Conservation (phyloP, 768 basidiomycete species). For the Sporobolomyces roseus region DNA sequence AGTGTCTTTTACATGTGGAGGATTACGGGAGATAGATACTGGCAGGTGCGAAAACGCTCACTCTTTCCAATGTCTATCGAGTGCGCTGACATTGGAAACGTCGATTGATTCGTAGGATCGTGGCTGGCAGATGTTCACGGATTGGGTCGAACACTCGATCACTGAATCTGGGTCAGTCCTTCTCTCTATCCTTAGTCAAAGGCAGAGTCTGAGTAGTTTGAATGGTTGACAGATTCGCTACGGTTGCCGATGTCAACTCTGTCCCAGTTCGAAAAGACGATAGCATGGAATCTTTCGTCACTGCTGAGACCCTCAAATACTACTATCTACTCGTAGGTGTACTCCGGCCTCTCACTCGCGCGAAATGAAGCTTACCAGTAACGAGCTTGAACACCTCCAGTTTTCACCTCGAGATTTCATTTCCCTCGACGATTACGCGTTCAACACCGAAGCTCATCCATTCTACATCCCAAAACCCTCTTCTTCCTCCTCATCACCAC, state of each 20-base stretch:
- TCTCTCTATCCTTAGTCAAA: background rate
- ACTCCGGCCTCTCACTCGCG: slow-evolving; percentile 55
- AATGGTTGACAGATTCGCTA: slow-evolving; percentile 9
- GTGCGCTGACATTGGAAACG: no score
- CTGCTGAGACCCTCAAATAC: slow-evolving; percentile 43
- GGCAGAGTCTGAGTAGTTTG: background rate
- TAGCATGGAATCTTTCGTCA: slow-evolving; percentile 37
- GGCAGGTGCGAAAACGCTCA: no score
- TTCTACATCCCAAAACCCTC: slow-evolving; percentile 59
- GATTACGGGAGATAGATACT: slow-evolving; percentile 51
- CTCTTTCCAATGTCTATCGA: no score
- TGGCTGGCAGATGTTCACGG: slow-evolving; percentile 53
- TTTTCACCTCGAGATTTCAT: slow-evolving; percentile 64
- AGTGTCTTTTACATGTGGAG: slow-evolving; percentile 50
- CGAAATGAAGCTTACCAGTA: no score
- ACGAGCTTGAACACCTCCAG: slow-evolving; percentile 51
- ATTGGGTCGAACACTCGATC: slow-evolving; percentile 29
- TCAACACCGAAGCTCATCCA: slow-evolving; percentile 67
- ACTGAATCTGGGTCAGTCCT: slow-evolving; percentile 21
- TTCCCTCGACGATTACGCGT: slow-evolving; percentile 54
- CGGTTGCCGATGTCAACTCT: slow-evolving; percentile 30
- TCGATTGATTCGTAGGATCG: no score
- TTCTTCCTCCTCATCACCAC: background rate
- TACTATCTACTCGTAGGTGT: slow-evolving; percentile 34
- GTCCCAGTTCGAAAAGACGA: slow-evolving; percentile 28